These are phyloP conservation scores for Leishmania tropica DNA, from an alignment of 208 protist genomes.

Conservation along the genomic window DNA sequence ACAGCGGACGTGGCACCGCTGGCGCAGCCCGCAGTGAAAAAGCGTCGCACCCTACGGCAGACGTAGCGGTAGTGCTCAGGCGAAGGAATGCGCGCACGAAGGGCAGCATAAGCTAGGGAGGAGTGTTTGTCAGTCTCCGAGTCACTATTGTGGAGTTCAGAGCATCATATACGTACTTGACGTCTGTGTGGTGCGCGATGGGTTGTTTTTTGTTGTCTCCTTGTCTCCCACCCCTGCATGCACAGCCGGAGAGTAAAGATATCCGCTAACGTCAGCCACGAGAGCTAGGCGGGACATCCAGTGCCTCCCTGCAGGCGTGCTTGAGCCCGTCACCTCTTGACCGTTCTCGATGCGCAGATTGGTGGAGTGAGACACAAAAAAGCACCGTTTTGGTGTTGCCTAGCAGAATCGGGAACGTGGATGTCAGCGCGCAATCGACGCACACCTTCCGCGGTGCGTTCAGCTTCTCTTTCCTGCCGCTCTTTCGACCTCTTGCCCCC, in stretches of 20 bases:
- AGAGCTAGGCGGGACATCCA: neutral
- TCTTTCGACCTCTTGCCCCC: neutral
- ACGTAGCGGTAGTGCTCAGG: conserved; percentile 27
- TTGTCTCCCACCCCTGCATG: neutral
- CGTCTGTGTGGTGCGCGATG: neutral
- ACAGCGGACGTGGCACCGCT: conserved; percentile 19
- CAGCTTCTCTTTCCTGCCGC: neutral
- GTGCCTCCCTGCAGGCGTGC: neutral
- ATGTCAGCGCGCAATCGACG: neutral
- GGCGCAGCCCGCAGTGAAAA: conserved; percentile 70
- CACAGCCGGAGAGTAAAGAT: neutral
- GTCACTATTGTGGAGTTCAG: neutral
- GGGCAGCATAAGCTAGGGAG: neutral
- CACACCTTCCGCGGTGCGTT: neutral
- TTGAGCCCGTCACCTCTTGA: neutral
- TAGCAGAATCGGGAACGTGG: no score
- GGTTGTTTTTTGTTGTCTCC: neutral
- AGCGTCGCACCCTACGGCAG: conserved; percentile 80
- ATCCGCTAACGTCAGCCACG: neutral
- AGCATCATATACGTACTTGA: neutral
- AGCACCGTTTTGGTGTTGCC: neutral
- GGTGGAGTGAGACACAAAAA: no score
- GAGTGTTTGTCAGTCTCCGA: neutral
- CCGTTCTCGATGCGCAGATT: neutral
- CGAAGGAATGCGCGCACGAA: neutral